Percentiles rank a stretch among this genome's conserved stretches.
phyloP scores from a whole-genome alignment of 2,329 filamentous ascomycete species.

The Dactylellina drechsleri region DNA sequence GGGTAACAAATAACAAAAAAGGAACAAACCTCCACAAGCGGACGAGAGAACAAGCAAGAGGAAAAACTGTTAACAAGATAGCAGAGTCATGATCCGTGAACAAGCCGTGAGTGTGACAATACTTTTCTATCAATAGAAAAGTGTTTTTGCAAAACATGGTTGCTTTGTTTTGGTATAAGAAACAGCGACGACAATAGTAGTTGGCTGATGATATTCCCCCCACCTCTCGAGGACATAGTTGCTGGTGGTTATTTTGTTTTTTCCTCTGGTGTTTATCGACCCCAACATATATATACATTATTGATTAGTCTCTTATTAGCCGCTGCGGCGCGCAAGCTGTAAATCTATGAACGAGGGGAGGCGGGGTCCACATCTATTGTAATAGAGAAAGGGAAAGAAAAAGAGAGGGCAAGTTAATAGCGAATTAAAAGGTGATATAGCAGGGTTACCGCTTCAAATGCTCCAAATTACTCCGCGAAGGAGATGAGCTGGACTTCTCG shows the following conservation, averaged over 20 bases:
- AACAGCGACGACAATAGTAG: conserved; percentile 16
- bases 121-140: conserved; percentile 27
- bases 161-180: conserved; percentile 4
- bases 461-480: conserved; percentile 30
- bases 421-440: conserved; percentile 21
- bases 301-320: conserved; percentile 51
- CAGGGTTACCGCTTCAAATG: conserved; percentile 40
- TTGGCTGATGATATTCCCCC: not conserved
- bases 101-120: conserved; percentile 23
- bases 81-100: conserved; percentile 34
- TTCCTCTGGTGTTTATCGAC: conserved; percentile 1
- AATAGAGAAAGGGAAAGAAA: not conserved
- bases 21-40: not conserved
- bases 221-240: not conserved
- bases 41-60: not conserved
- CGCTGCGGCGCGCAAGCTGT: conserved; percentile 34
- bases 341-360: conserved; percentile 44
- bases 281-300: conserved; percentile 51
- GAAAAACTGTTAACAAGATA: conserved; percentile 3
- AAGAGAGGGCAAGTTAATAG: conserved; percentile 27
- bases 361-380: conserved; percentile 8
- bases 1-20: not conserved
- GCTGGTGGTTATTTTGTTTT: conserved; percentile 6
- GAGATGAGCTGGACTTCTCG: conserved; percentile 50
- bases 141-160: conserved; percentile 14